phyloP scores from a whole-genome alignment of 2,329 filamentous ascomycete species.

The Graphiopsis chlorocephala region DNA sequence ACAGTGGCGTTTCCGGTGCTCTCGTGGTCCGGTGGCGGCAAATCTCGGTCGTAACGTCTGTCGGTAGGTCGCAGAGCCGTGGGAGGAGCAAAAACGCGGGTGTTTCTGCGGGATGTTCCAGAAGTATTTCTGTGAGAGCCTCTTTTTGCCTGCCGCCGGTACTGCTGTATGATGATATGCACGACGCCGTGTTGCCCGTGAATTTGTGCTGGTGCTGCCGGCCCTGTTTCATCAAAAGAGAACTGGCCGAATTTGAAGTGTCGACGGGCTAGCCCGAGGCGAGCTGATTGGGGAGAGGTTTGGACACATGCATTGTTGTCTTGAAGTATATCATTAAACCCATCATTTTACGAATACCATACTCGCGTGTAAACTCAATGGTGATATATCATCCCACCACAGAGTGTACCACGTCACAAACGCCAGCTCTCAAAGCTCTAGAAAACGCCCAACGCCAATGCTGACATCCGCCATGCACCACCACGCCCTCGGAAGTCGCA shows the following conservation, averaged over 20 bases:
- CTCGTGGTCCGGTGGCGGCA: not conserved
- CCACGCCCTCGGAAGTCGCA: not conserved
- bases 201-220: constrained; percentile 1
- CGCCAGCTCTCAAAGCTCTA: not conserved
- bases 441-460: not conserved
- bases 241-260: not conserved
- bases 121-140: constrained; percentile 6
- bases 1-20: constrained; percentile 8
- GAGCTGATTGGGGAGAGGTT: not conserved
- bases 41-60: constrained; percentile 8
- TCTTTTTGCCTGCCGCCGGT: not conserved
- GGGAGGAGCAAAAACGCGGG: not conserved
- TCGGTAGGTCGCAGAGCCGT: not conserved
- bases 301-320: not conserved
- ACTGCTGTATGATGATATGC: constrained; percentile 3
- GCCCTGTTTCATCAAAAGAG: not conserved
- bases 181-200: constrained; percentile 5
- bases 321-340: not conserved
- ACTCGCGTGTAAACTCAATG: not conserved
- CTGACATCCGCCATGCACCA: not conserved
- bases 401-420: not conserved
- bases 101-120: constrained; percentile 10
- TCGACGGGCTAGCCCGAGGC: not conserved
- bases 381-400: not conserved
- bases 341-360: not conserved